Percentiles rank a stretch among this genome's conserved stretches.
Conservation (phyloP, 202 grass and related monocot genomes). For the Alloteropsis angusta region DNA sequence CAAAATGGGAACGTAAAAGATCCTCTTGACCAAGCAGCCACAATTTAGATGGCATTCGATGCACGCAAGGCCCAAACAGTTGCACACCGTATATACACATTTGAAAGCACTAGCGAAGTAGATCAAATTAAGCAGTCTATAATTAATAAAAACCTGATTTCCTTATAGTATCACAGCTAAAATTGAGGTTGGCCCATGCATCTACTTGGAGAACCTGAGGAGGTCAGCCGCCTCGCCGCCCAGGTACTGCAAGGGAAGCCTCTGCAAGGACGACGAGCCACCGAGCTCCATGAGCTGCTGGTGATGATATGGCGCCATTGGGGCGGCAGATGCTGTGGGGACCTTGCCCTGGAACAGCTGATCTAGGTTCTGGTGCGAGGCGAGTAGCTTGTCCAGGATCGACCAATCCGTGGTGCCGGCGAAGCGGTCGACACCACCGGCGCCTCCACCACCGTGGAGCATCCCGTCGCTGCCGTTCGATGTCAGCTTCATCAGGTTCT, state of each 20-base stretch:
- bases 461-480: conserved; percentile 15
- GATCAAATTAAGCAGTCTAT: conserved; percentile 36
- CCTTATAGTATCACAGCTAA: conserved; percentile 10
- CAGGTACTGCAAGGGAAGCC: conserved; percentile 70
- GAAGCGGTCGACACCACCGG: conserved; percentile 24
- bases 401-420: conserved; percentile 65
- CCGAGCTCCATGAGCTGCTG: conserved; percentile 42
- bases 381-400: conserved; percentile 87
- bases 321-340: neutral
- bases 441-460: conserved; percentile 8
- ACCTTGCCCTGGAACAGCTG: conserved; percentile 73
- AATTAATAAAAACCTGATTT: conserved; percentile 24
- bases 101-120: neutral
- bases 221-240: conserved; percentile 51
- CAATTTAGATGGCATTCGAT: conserved; percentile 6
- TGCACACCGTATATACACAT: conserved; percentile 31
- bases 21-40: neutral
- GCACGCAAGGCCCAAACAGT: neutral
- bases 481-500: conserved; percentile 88
- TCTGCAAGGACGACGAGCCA: conserved; percentile 40
- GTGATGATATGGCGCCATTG: conserved; percentile 20
- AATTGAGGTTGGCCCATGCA: neutral
- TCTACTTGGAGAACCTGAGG: conserved; percentile 70
- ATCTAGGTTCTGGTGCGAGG: conserved; percentile 86
- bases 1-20: conserved; percentile 20